Evolutionary conservation across 1,284 basidiomycete genomes (phyloP).

Genomic region (Meira miltonrushii): DNA sequence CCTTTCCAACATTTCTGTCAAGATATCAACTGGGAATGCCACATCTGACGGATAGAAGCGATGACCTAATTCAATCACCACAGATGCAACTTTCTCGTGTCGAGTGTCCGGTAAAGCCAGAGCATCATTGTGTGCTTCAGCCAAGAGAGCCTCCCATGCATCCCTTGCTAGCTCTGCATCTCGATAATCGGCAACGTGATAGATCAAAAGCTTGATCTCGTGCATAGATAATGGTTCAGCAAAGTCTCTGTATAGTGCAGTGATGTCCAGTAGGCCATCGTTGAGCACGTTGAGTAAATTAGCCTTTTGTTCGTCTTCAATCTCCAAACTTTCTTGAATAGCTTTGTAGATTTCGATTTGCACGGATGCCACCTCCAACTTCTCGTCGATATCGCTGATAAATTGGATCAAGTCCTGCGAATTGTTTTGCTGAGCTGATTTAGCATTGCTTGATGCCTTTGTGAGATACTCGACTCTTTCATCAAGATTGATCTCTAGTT

Average conservation of each 20-base stretch:
- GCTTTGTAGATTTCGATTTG: slow-evolving; percentile 68
- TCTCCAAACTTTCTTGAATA: slow-evolving; percentile 46
- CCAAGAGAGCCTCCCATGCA: slow-evolving; percentile 83
- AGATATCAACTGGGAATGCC: slow-evolving; percentile 45
- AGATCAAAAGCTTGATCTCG: slow-evolving; percentile 78
- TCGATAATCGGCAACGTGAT: slow-evolving; percentile 86
- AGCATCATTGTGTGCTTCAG: slow-evolving; percentile 6
- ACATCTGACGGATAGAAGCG: slow-evolving; percentile 26
- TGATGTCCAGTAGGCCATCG: slow-evolving; percentile 55
- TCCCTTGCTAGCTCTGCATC: slow-evolving; percentile 74
- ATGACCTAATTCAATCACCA: slow-evolving; percentile 18
- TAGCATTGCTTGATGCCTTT: slow-evolving; percentile 88
- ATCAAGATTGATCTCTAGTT: slow-evolving; percentile 55
- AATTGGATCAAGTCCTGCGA: slow-evolving; percentile 81
- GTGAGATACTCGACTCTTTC: slow-evolving; percentile 49
- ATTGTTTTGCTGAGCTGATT: slow-evolving; percentile 60
- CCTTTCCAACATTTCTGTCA: slow-evolving; percentile 35
- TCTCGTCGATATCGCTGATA: slow-evolving; percentile 86
- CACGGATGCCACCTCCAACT: slow-evolving; percentile 91
- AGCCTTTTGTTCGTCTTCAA: slow-evolving; percentile 58
- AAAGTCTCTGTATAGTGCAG: slow-evolving; percentile 74
- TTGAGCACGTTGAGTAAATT: slow-evolving; percentile 60
- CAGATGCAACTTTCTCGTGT: slow-evolving; percentile 13
- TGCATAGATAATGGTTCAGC: slow-evolving; percentile 81
- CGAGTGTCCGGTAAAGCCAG: slow-evolving; percentile 1